Evolutionary conservation across 495 filamentous ascomycete species (phyloP), one percentile per base, ranked within the genome.

Genomic region (Trichoderma gamsii): DNA sequence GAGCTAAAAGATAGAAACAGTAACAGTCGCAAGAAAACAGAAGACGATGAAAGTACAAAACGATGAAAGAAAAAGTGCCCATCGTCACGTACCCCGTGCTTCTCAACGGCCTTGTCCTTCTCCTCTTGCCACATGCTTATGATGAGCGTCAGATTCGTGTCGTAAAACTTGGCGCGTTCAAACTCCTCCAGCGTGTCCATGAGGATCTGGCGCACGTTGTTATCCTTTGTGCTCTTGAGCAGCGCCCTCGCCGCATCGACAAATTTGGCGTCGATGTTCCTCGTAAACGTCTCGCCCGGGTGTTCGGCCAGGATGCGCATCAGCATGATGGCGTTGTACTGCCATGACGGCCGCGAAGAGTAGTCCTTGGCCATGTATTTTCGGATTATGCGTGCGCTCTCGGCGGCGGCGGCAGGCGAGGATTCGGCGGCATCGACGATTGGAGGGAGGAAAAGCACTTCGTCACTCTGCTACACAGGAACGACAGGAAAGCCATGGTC

Each of bases 241-340:
- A 96, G 78, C 64, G 91, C 88, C 78, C 96, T 95, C 64, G 92
- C 77, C 0, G 87, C 85, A 35, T 86, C 77, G 35, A 89, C 82
- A 73, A 97, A 98, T 71, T 93, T 92, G 64, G 79, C 77, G 73
- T 97, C 94, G 9, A 97, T 73, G 74, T 96, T 92, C 67, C 89
- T 84, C 12, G 93, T 95, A 75, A 99, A 98, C 18, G 87, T 91
- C 68, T 81, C 84, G 29, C 95, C 96, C 0, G 95, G 95, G 76
- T 99, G 97, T 75, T 98, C 93, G 67, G 85, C 82, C 43, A 99
- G 82, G 74, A 99, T 99, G 51, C 95, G 89, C 67, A 93, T 85
- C 64, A 99, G 83, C 96, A 98, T 99, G 72, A 98, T 89, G 66
- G 90, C 89, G 80, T 98, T 97, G 82, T 97, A 97, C 79, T 98